phyloP scores from a whole-genome alignment of 768 basidiomycete species.

The Neoboletus magnificus region DNA sequence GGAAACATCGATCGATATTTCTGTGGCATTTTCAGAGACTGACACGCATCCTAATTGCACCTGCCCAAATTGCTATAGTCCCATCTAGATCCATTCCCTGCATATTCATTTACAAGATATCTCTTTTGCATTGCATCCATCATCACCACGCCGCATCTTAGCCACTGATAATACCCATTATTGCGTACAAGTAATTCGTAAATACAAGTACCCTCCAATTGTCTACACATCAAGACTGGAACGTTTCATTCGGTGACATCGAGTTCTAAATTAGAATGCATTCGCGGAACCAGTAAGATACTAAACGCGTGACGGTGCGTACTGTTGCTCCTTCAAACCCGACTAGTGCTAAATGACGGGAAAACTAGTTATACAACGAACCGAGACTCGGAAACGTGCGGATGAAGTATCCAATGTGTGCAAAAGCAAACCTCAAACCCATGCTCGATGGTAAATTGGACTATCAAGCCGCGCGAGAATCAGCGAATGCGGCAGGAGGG shows the following conservation, averaged over 20 bases:
- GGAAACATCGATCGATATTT: conserved; percentile 31
- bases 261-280: conserved; percentile 11
- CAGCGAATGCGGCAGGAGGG: neutral
- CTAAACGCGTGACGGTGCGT: neutral
- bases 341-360: conserved; percentile 5
- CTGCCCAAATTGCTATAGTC: conserved; percentile 44
- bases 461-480: neutral
- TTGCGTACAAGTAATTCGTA: neutral
- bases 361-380: conserved; percentile 18
- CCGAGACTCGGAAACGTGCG: neutral
- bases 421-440: conserved; percentile 1
- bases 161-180: neutral
- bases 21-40: conserved; percentile 20
- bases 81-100: conserved; percentile 33
- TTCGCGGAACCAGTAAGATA: conserved; percentile 4
- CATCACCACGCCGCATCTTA: neutral
- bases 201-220: neutral
- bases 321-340: conserved; percentile 2
- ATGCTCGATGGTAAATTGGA: neutral
- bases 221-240: neutral
- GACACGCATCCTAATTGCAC: conserved; percentile 28
- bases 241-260: neutral
- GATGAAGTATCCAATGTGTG: conserved; percentile 5
- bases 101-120: neutral
- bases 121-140: neutral